Base-by-base conservation (phyloP, 768 basidiomycete species). In the Collybia mongolica region DNA sequence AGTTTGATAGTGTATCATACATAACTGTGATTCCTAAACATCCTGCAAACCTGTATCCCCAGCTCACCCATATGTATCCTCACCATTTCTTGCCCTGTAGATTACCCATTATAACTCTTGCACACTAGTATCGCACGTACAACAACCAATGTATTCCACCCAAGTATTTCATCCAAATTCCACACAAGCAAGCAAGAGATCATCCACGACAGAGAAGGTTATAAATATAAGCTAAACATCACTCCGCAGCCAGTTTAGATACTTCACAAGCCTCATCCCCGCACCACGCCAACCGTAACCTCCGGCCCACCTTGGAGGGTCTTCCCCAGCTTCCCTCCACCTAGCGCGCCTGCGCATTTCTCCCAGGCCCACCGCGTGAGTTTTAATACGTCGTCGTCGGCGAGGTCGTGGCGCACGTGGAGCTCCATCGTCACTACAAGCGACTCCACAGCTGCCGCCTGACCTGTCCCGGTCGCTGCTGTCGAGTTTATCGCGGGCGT, bases 311-410 rank as follows among this genome's bases (percentile, higher is more conserved):
- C 66, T 50, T 63, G 72, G 15, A 66, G 71, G 19, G 61, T 62
- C 46, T 70, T 48, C 67, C 65, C 51, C 75, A 72, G 26, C 72
- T 72, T 6, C 73, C 69, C 67, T 55, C 60, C 66, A 18, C 70
- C 71, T 51, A 89, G 70, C 15, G 82, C 85, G 39, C 67, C 69
- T 39, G 75, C 72, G 58, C 82, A 81, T 39, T 77, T 79, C 62
- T 88, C 84, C 76, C 84, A 86, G 19, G 86, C 85, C 87, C 88
- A 92, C 42, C 72, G 72, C 18, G 90, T 93, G 43, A 94, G 68
- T 58, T 70, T 73, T 42, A 95, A 60, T 41, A 91, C 80, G 40
- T 89, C 88, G 20, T 75, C 76, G 65, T 94, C 92, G 6, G 73
- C 74, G 37, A 91, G 61, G 50, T 86, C 83, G 32, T 73, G 65